A percentile compares a stretch with the other conserved stretches of the same genome.
Conservation (phyloP, 116 monocot species). For the Dioscorea cayenensis region DNA sequence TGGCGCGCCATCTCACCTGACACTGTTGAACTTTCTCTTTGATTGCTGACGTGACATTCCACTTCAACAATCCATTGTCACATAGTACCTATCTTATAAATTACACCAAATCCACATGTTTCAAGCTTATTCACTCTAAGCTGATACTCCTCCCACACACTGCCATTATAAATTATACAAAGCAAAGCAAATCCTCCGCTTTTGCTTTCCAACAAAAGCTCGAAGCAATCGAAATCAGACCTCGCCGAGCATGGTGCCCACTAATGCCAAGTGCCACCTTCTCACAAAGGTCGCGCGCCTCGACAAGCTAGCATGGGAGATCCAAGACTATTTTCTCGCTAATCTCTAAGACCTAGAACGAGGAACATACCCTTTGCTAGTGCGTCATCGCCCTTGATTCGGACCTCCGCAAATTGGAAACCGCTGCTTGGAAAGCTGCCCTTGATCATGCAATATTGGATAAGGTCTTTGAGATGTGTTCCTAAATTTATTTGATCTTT, state of each 20-base stretch:
- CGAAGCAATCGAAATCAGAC: no score
- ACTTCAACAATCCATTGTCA: no score
- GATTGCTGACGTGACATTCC: no score
- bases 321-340: slow-evolving; percentile 65
- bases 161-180: no score
- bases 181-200: no score
- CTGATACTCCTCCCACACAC: no score
- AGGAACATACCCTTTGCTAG: slow-evolving; percentile 67
- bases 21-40: no score
- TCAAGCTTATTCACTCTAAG: no score
- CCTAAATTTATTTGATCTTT: neutral
- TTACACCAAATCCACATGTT: no score
- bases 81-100: no score
- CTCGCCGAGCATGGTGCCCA: neutral
- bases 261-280: neutral
- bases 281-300: slow-evolving; percentile 40
- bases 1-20: no score
- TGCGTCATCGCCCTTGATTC: slow-evolving; percentile 63
- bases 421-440: slow-evolving; percentile 1
- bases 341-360: slow-evolving; percentile 51
- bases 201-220: no score
- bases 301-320: slow-evolving; percentile 61
- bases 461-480: slow-evolving; percentile 26
- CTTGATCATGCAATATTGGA: slow-evolving; percentile 35
- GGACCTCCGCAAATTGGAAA: slow-evolving; percentile 51